Evolutionary conservation across 73 alveolate species (phyloP), one percentile per base, ranked within the genome.

Genomic region (Tetrahymena elliotti): DNA sequence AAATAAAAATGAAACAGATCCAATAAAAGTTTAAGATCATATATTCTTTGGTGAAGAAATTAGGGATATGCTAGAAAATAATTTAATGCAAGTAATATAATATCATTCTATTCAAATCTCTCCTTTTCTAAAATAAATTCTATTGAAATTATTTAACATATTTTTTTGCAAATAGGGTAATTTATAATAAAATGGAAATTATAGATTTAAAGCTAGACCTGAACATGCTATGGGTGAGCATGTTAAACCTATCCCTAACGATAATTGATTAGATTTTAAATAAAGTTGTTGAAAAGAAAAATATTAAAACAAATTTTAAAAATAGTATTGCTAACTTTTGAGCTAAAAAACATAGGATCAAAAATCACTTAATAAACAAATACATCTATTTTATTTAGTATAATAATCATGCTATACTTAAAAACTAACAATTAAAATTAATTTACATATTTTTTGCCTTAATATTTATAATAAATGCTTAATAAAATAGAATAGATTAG

Each of bases 141-240:
- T 27, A 24, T 41, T 39, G 4, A 83, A 47, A n/a, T 53, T 47
- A 36, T 36, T 38, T 20, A 6, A 36, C 9, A 10, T 2, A 4
- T 8, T 52, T 16, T 52, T 68, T 34, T 38, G 33, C 0, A 35
- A 94, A 20, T 94, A 96, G 95, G 98, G 98, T 20, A 94, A 95
- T 41, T 68, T 93, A 27, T 84, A 95, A 93, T 94, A 93, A 22
- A 97, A 97, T 95, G 99, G 99, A 33, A 53, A 95, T 36, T 97
- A 97, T 93, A 97, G 98, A 84, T 97, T 97, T 97, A 97, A 97
- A 83, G 98, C 97, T 18, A 94, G 98, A 94, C 96, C 96, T 93
- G 96, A 97, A 88, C 99, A 97, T 92, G 97, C 97, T 11, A 96
- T 97, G 97, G 97, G 97, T 38, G 98, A 97, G 18, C 95, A 97